Evolutionary conservation across 2,329 filamentous ascomycete genomes (phyloP).

Genomic region (Clonostachys sp.): DNA sequence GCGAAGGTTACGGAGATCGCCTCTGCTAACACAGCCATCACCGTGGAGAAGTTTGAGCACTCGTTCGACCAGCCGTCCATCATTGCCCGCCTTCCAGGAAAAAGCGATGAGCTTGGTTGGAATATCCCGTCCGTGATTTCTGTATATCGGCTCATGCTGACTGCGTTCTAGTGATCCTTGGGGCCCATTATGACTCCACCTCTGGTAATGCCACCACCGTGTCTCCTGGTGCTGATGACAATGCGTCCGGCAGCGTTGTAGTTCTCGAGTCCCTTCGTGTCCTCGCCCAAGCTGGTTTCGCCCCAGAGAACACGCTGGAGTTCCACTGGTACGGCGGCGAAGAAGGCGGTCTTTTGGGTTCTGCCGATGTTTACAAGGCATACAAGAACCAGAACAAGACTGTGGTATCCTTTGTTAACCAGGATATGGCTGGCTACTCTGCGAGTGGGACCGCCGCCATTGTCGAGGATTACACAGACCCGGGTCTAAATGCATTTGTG

Average conservation of each 20-base stretch:
- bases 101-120: conserved; percentile 23
- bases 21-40: conserved; percentile 31
- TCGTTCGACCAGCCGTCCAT: conserved; percentile 37
- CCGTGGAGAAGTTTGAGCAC: conserved; percentile 36
- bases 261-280: conserved; percentile 44
- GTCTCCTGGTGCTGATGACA: conserved; percentile 44
- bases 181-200: conserved; percentile 42
- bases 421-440: conserved; percentile 45
- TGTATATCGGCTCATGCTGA: neutral
- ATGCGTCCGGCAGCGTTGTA: conserved; percentile 40
- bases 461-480: conserved; percentile 39
- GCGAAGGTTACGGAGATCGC: conserved; percentile 28
- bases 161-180: conserved; percentile 22
- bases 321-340: conserved; percentile 48
- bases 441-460: conserved; percentile 37
- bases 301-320: conserved; percentile 41
- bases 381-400: conserved; percentile 30
- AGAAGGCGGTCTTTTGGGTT: conserved; percentile 43
- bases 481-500: conserved; percentile 31
- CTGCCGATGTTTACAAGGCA: conserved; percentile 31
- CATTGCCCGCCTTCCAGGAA: conserved; percentile 40
- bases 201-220: conserved; percentile 25
- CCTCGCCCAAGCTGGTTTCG: conserved; percentile 29
- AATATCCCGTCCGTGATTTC: neutral
- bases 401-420: conserved; percentile 41